Evolutionary conservation across 257 asterid genomes (phyloP).

Genomic region (Handroanthus guayacan): DNA sequence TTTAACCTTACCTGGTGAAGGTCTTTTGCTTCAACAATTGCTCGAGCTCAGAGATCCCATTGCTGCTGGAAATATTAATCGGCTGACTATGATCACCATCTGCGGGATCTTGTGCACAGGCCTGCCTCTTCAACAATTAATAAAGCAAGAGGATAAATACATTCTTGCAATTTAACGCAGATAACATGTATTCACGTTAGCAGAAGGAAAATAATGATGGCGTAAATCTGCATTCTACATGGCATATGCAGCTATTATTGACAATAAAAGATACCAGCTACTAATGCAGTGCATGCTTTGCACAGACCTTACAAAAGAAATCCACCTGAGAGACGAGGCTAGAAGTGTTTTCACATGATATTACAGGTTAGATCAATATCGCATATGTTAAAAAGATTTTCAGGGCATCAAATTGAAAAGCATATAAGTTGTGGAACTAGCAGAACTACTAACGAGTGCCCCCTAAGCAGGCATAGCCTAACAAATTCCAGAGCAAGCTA

Average conservation of each 20-base stretch:
- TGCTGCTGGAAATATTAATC: constrained; percentile 38
- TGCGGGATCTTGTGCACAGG: constrained; percentile 45
- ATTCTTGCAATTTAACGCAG: neutral
- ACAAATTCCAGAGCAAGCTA: neutral
- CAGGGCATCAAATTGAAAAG: constrained; percentile 15
- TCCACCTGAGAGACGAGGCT: neutral
- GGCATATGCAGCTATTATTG: neutral
- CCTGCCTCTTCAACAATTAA: constrained; percentile 46
- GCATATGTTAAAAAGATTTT: neutral
- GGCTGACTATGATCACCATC: constrained; percentile 47
- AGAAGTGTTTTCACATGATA: neutral
- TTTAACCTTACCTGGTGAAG: constrained; percentile 64
- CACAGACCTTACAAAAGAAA: constrained; percentile 4
- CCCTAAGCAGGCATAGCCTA: neutral
- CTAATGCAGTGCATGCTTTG: neutral
- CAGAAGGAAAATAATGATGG: constrained; percentile 14
- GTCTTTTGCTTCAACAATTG: constrained; percentile 72
- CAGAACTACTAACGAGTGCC: neutral
- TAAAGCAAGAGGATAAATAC: constrained; percentile 10
- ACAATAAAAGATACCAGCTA: constrained; percentile 6
- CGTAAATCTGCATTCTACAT: neutral
- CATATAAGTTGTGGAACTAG: constrained; percentile 11
- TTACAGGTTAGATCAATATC: neutral
- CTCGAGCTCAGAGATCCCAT: constrained; percentile 72
- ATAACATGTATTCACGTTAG: neutral